Evolutionary conservation across 2,329 filamentous ascomycete species (phyloP).

Genomic region (Botrytis medusae): DNA sequence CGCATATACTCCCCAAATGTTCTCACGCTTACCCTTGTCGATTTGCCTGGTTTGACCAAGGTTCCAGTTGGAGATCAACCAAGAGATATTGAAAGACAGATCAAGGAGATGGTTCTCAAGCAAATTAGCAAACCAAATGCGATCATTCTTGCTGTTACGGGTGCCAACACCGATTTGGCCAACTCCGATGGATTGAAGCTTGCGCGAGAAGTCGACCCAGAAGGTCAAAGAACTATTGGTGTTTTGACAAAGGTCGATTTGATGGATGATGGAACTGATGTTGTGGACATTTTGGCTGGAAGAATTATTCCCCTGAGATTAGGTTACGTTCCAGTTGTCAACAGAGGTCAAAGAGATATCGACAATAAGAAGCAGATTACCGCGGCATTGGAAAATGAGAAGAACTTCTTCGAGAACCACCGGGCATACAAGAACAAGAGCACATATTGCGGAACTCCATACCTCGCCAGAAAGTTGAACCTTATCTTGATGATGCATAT

Average conservation of each 20-base stretch:
- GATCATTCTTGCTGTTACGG: slow-evolving; percentile 94
- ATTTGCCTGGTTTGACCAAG: slow-evolving; percentile 94
- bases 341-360: slow-evolving; percentile 95
- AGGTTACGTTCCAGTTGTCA: slow-evolving; percentile 96
- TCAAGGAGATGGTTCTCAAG: slow-evolving; percentile 96
- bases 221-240: slow-evolving; percentile 96
- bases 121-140: slow-evolving; percentile 98
- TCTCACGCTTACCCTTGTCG: slow-evolving; percentile 91
- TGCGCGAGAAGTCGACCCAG: slow-evolving; percentile 92
- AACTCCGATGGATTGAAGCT: slow-evolving; percentile 98
- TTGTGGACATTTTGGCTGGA: slow-evolving; percentile 96
- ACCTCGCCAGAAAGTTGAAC: slow-evolving; percentile 94
- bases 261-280: slow-evolving; percentile 98
- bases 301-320: slow-evolving; percentile 93
- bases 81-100: slow-evolving; percentile 94
- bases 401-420: slow-evolving; percentile 97
- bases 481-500: slow-evolving; percentile 99
- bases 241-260: slow-evolving; percentile 98
- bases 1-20: slow-evolving; percentile 98
- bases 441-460: slow-evolving; percentile 96
- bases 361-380: slow-evolving; percentile 97
- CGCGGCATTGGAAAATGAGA: slow-evolving; percentile 87
- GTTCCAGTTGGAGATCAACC: slow-evolving; percentile 96
- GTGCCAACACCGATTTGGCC: slow-evolving; percentile 95
- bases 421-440: slow-evolving; percentile 98